Evolutionary conservation across 306 rosid genomes (phyloP).

Genomic region (Prosopis cineraria): DNA sequence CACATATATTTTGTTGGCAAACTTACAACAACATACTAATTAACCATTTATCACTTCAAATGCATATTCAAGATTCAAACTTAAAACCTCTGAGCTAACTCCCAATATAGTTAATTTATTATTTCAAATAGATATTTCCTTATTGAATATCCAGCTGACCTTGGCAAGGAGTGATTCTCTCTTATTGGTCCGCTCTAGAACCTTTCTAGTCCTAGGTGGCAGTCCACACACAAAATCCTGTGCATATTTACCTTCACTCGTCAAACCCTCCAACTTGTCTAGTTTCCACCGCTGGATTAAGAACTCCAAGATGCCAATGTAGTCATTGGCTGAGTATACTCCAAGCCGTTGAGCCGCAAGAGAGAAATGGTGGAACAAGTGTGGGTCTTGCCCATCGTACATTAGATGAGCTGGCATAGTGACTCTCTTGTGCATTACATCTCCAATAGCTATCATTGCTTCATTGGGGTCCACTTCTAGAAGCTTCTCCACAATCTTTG

Average conservation of each 20-base stretch:
- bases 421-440: conserved; percentile 72
- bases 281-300: conserved; percentile 54
- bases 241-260: conserved; percentile 44
- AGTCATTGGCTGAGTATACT: conserved; percentile 63
- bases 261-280: conserved; percentile 60
- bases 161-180: conserved; percentile 42
- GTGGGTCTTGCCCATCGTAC: conserved; percentile 63
- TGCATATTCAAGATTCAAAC: too few relatives aligned
- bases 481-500: conserved; percentile 61
- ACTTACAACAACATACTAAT: too few relatives aligned
- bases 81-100: too few relatives aligned
- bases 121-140: not conserved
- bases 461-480: conserved; percentile 61
- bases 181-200: not conserved
- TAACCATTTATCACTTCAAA: too few relatives aligned
- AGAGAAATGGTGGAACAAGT: conserved; percentile 56
- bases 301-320: conserved; percentile 58
- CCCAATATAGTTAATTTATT: too few relatives aligned
- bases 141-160: conserved; percentile 62
- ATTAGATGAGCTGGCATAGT: conserved; percentile 74
- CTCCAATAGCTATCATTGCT: conserved; percentile 56
- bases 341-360: conserved; percentile 57
- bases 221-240: conserved; percentile 60
- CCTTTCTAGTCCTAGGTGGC: conserved; percentile 53
- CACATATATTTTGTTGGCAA: too few relatives aligned